Evolutionary conservation across 768 basidiomycete species (phyloP).

Genomic region (Solioccasus polychromus): DNA sequence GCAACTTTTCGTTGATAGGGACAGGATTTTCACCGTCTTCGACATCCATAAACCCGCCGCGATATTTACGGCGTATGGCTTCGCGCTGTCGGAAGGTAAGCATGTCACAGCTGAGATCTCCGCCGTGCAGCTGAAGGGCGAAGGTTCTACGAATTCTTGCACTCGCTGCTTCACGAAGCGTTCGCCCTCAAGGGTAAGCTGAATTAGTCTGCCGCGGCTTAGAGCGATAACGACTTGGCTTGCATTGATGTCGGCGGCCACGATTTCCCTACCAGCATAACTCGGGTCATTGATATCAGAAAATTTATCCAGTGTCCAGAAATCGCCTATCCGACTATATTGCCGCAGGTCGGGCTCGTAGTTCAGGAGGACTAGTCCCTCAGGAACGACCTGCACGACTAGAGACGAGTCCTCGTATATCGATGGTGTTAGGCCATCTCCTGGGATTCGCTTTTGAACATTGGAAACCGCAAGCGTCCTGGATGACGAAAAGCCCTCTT

Average conservation of each 20-base stretch:
- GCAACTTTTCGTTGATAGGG: slow-evolving; percentile 19
- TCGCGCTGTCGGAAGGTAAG: slow-evolving; percentile 47
- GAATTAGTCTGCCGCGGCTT: slow-evolving; percentile 47
- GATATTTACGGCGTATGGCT: slow-evolving; percentile 46
- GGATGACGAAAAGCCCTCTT: slow-evolving; percentile 47
- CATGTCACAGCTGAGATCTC: slow-evolving; percentile 77
- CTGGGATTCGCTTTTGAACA: slow-evolving; percentile 35
- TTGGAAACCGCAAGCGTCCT: slow-evolving; percentile 68
- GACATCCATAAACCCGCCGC: slow-evolving; percentile 78
- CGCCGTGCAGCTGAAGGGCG: slow-evolving; percentile 16
- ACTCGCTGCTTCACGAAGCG: slow-evolving; percentile 29
- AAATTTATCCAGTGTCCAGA: slow-evolving; percentile 39
- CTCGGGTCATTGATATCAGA: slow-evolving; percentile 15
- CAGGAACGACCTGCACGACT: slow-evolving; percentile 71
- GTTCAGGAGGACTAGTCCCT: slow-evolving; percentile 53
- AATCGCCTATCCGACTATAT: slow-evolving; percentile 40
- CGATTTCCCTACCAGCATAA: slow-evolving; percentile 45
- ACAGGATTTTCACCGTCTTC: slow-evolving; percentile 58
- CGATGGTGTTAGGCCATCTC: slow-evolving; percentile 15
- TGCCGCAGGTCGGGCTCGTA: slow-evolving; percentile 43
- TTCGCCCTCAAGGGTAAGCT: slow-evolving; percentile 47
- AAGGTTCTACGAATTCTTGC: slow-evolving; percentile 24
- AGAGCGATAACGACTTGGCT: slow-evolving; percentile 66
- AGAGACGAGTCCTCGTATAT: slow-evolving; percentile 47
- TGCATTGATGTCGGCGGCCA: slow-evolving; percentile 66